phyloP scores from a whole-genome alignment of 2,329 filamentous ascomycete genomes.

The Clathrospora elynae region DNA sequence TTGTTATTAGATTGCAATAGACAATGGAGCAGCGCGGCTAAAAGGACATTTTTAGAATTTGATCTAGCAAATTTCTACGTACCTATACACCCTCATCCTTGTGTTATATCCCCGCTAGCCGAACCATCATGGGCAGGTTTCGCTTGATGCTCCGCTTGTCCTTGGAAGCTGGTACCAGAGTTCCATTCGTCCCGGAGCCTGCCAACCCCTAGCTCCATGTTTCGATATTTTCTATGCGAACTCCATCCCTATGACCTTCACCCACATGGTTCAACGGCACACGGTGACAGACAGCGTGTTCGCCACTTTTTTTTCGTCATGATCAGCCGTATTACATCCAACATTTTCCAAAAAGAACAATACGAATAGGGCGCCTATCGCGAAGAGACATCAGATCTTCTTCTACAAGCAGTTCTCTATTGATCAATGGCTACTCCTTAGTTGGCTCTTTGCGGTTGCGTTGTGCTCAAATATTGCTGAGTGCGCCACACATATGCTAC shows the following conservation, averaged over 20 bases:
- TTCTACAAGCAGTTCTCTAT: too few relatives aligned
- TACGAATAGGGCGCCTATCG: too few relatives aligned
- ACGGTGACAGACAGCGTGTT: slow-evolving; percentile 12
- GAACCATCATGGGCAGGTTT: slow-evolving; percentile 16
- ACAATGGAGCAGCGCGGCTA: neutral
- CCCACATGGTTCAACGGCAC: slow-evolving; percentile 32
- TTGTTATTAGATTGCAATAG: neutral
- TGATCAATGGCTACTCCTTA: too few relatives aligned
- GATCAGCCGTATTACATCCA: too few relatives aligned
- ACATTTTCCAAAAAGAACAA: too few relatives aligned
- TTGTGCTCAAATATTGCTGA: too few relatives aligned
- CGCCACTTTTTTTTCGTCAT: slow-evolving; percentile 22
- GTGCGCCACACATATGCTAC: slow-evolving; percentile 2
- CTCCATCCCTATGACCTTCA: slow-evolving; percentile 30
- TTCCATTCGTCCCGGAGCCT: slow-evolving; percentile 26
- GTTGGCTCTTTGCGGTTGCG: too few relatives aligned
- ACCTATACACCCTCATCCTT: slow-evolving; percentile 29
- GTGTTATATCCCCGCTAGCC: slow-evolving; percentile 33
- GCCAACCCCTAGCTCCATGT: slow-evolving; percentile 18
- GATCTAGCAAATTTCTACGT: neutral
- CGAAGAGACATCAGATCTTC: too few relatives aligned
- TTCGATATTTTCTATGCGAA: slow-evolving; percentile 22
- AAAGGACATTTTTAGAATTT: neutral
- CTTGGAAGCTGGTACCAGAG: slow-evolving; percentile 11
- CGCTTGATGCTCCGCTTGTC: slow-evolving; percentile 7